Evolutionary conservation across 225 moss, liverwort and hornwort species (phyloP).

Genomic region (Physcomitrium patens): DNA sequence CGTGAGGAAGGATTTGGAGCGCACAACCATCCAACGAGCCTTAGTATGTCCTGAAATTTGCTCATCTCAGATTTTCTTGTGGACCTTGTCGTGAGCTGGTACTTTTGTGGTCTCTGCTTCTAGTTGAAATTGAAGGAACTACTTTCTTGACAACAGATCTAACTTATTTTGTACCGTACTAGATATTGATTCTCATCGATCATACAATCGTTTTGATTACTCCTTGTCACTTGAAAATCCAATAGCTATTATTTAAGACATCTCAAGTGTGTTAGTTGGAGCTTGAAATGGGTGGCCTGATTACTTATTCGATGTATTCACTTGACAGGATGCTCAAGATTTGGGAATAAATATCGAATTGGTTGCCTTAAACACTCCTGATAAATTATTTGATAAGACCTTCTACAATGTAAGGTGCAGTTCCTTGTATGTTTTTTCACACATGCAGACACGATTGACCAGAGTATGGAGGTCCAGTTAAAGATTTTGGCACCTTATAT

Average conservation of each 20-base stretch:
- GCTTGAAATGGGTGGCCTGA: conserved; percentile 16
- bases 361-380: conserved; percentile 76
- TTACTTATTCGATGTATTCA: conserved; percentile 20
- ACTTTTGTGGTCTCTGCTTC: conserved; percentile 25
- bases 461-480: conserved; percentile 19
- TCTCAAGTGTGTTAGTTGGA: conserved; percentile 6
- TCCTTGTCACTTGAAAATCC: conserved; percentile 9
- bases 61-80: conserved; percentile 12
- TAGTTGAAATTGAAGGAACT: conserved; percentile 1
- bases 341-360: conserved; percentile 86
- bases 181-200: conserved; percentile 12
- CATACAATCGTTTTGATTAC: neutral
- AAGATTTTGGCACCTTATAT: conserved; percentile 18
- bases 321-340: conserved; percentile 88
- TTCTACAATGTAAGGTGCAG: conserved; percentile 77
- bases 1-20: conserved; percentile 68
- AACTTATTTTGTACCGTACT: neutral
- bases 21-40: conserved; percentile 90
- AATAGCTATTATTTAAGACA: neutral
- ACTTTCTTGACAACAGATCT: neutral
- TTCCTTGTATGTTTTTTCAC: conserved; percentile 26
- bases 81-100: conserved; percentile 13
- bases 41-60: conserved; percentile 55
- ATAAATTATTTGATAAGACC: conserved; percentile 75
- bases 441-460: neutral